Conservation (phyloP, 208 protist genomes). For the Leishmania lainsoni region DNA sequence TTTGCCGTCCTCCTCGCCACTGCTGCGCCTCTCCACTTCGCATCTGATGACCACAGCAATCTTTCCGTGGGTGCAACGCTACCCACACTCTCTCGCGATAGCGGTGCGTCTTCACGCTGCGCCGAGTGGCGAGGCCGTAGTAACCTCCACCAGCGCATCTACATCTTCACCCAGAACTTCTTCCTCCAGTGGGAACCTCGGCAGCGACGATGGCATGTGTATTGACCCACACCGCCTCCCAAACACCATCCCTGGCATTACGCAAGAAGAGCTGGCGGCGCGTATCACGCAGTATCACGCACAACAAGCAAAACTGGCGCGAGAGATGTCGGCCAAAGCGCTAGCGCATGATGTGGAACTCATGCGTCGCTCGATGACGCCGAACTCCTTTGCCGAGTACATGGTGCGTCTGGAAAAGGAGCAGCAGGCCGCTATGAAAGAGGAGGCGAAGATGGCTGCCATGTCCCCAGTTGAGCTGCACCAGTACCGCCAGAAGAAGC, state of each 20-base stretch:
- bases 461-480: conserved; percentile 70
- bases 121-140: background rate
- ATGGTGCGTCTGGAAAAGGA: conserved; percentile 38
- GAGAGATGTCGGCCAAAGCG: conserved; percentile 16
- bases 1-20: background rate
- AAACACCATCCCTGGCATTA: conserved; percentile 72
- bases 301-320: conserved; percentile 23
- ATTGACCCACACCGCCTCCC: conserved; percentile 65
- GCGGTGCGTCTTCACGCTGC: background rate
- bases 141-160: background rate
- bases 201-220: conserved; percentile 6
- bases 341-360: conserved; percentile 52
- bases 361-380: conserved; percentile 67
- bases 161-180: background rate
- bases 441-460: conserved; percentile 50
- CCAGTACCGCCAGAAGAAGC: conserved; percentile 59
- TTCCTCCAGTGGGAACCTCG: background rate
- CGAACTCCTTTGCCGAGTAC: conserved; percentile 52
- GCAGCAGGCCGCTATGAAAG: conserved; percentile 36
- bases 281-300: conserved; percentile 36
- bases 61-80: background rate
- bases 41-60: background rate
- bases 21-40: background rate
- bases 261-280: conserved; percentile 70
- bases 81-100: background rate